phyloP scores from a whole-genome alignment of 202 grass and related monocot species.

The Schoenoplectus triqueter region DNA sequence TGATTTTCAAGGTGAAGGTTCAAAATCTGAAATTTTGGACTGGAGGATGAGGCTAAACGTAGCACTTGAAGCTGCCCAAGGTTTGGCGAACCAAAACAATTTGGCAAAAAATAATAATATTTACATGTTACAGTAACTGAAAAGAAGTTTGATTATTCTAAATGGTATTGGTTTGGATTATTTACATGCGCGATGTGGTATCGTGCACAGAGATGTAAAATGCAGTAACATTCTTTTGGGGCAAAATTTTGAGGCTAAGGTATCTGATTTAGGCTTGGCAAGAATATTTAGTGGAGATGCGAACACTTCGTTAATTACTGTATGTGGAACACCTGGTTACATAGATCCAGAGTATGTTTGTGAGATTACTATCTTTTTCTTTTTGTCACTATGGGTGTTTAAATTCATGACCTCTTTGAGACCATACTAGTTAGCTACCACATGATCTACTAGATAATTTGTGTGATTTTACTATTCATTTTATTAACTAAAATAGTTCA shows the following conservation, averaged over 20 bases:
- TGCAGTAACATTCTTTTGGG: slow-evolving; percentile 51
- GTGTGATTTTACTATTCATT: not conserved
- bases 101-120: not conserved
- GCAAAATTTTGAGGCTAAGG: slow-evolving; percentile 48
- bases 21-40: not conserved
- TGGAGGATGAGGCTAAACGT: slow-evolving; percentile 48
- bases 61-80: slow-evolving; percentile 48
- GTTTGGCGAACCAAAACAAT: slow-evolving; percentile 7
- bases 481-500: not conserved
- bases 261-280: slow-evolving; percentile 55
- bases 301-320: slow-evolving; percentile 19
- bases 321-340: slow-evolving; percentile 51
- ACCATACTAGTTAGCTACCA: too few relatives aligned
- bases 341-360: slow-evolving; percentile 49
- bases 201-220: slow-evolving; percentile 62
- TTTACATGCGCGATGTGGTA: slow-evolving; percentile 48
- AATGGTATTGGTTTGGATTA: slow-evolving; percentile 45
- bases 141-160: not conserved
- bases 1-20: slow-evolving; percentile 24
- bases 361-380: not conserved
- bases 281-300: slow-evolving; percentile 34
- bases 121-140: not conserved
- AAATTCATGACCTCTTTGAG: too few relatives aligned
- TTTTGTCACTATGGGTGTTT: too few relatives aligned
- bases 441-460: too few relatives aligned